Evolutionary conservation across 768 basidiomycete species (phyloP).

Genomic region (Termitomyces sp.): DNA sequence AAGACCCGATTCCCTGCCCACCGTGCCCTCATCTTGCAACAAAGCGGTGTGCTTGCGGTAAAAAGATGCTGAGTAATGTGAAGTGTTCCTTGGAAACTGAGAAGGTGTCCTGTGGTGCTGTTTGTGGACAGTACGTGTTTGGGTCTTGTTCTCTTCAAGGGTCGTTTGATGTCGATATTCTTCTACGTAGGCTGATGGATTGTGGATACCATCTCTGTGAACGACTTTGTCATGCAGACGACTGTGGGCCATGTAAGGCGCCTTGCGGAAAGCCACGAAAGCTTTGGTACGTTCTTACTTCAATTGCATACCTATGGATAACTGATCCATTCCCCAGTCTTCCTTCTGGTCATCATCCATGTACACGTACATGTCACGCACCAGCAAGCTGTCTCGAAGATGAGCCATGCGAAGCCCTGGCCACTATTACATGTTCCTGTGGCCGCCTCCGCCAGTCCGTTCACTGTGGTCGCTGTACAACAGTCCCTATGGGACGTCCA

Average conservation of each 20-base stretch:
- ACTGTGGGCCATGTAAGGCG: conserved; percentile 74
- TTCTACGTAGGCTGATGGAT: conserved; percentile 47
- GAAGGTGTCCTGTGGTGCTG: conserved; percentile 80
- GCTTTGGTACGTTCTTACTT: conserved; percentile 52
- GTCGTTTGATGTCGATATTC: neutral
- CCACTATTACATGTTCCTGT: conserved; percentile 77
- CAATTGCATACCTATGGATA: neutral
- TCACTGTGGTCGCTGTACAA: conserved; percentile 61
- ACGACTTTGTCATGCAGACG: conserved; percentile 75
- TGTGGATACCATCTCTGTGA: conserved; percentile 94
- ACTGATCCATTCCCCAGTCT: conserved; percentile 37
- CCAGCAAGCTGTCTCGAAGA: conserved; percentile 82
- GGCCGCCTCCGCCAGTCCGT: conserved; percentile 75
- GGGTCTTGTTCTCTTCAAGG: neutral
- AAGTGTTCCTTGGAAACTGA: conserved; percentile 76
- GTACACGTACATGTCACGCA: conserved; percentile 80
- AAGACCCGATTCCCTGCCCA: conserved; percentile 66
- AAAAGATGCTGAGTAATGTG: conserved; percentile 75
- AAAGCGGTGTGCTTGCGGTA: conserved; percentile 87
- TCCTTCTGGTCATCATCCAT: conserved; percentile 65
- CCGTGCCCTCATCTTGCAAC: conserved; percentile 81
- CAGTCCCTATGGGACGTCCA: conserved; percentile 41
- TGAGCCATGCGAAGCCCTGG: conserved; percentile 66
- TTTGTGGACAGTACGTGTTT: conserved; percentile 67
- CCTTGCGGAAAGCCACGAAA: conserved; percentile 86